Conservation (phyloP, 129 eudicot species). For the Oenanthe sinensis region DNA sequence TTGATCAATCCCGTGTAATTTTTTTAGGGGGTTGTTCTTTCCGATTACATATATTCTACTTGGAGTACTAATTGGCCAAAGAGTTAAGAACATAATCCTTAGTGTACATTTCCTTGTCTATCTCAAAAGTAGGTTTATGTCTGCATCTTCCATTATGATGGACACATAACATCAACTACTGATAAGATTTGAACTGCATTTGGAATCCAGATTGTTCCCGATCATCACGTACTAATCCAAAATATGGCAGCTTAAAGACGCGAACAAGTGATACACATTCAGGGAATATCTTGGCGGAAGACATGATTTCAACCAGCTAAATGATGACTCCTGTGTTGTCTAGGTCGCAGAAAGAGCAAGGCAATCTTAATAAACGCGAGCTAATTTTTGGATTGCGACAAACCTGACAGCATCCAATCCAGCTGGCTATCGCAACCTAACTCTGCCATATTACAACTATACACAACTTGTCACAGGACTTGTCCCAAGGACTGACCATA, state of each 20-base stretch:
- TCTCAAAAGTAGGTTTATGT: constrained; percentile 13
- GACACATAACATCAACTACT: not conserved
- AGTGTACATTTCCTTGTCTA: constrained; percentile 7
- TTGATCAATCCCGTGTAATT: not conserved
- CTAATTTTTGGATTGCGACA: not conserved
- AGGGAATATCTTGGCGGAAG: not conserved
- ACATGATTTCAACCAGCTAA: not conserved
- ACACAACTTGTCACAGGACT: not conserved
- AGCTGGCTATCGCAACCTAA: not conserved
- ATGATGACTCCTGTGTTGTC: not conserved
- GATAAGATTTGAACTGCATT: not conserved
- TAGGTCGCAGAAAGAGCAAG: not conserved
- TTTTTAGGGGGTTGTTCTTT: constrained; percentile 5
- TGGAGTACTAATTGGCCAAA: constrained; percentile 5
- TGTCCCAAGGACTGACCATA: not conserved
- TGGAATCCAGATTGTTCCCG: not conserved
- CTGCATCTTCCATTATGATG: constrained; percentile 18
- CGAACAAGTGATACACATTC: not conserved
- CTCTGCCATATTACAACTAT: not conserved
- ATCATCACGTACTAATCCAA: no score
- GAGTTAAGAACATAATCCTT: constrained; percentile 7
- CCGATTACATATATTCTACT: not conserved
- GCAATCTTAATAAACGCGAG: not conserved
- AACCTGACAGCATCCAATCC: not conserved
- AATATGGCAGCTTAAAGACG: not conserved